A percentile compares a stretch with the other conserved stretches of the same genome.
These are phyloP conservation scores for Candida pseudoviswanathii DNA, from an alignment of 1,139 yeast species.

Conservation along the genomic window DNA sequence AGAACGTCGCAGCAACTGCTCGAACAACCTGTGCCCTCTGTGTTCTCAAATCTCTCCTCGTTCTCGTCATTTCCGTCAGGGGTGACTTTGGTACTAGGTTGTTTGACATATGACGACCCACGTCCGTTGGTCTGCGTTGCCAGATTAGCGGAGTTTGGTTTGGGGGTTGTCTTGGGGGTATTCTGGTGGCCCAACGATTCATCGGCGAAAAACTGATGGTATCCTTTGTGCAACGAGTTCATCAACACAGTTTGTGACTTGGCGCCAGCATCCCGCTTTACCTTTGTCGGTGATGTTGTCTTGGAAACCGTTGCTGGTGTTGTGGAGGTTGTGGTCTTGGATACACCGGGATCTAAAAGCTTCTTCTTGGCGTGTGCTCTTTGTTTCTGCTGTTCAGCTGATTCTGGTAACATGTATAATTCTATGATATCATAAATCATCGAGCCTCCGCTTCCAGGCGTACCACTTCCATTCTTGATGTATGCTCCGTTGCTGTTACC, in stretches of 20 bases:
- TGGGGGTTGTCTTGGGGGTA: neutral
- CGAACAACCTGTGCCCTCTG: neutral
- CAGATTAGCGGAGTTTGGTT: neutral
- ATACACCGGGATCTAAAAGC: neutral
- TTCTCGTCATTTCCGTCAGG: neutral
- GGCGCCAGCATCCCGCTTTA: neutral
- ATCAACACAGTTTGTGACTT: constrained; percentile 7
- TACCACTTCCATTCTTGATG: neutral
- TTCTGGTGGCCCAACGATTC: constrained; percentile 1
- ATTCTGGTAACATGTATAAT: constrained; percentile 11
- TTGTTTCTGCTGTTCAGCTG: neutral
- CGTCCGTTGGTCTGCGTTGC: neutral
- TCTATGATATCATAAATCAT: constrained; percentile 13
- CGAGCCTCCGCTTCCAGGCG: constrained; percentile 7
- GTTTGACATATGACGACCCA: too few relatives aligned
- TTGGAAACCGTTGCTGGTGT: too few relatives aligned
- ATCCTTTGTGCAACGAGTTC: constrained; percentile 14
- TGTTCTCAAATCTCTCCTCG: neutral
- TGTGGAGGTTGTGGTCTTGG: neutral
- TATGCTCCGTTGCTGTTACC: neutral
- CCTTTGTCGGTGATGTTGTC: neutral
- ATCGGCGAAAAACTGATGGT: constrained; percentile 11
- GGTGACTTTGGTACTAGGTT: too few relatives aligned
- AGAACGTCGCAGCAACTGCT: neutral
- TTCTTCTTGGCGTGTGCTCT: neutral